Evolutionary conservation across 192 early-diverging fungal species (phyloP), one percentile per base, ranked within the genome.

Genomic region (Coemansia javaensis): DNA sequence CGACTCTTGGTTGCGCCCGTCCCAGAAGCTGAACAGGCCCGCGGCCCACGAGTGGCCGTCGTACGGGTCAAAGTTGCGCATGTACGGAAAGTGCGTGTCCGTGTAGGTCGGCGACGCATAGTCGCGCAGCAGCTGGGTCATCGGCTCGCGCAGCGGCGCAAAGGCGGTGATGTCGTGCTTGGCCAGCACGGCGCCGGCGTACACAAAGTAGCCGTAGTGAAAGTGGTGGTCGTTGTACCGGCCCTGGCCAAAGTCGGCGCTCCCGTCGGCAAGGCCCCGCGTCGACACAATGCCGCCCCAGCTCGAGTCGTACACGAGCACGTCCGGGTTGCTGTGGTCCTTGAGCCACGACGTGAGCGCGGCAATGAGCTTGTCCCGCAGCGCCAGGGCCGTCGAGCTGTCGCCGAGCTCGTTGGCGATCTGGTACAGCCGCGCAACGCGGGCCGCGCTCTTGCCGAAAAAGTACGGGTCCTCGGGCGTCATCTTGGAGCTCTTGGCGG

Each of bases 41-140:
- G 81, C 72, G 5, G 82, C 82, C 82, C 82, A 85, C 39, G 74
- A 79, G 49, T 85, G 82, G 21, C 79, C 79, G 40, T 80, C 81
- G 34, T 76, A 85, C 30, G 78, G 69, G 45, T 85, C 82, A 60
- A 73, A 78, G 41, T 66, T 59, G 1, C 82, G 67, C 46, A 76
- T 75, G 24, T 42, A 71, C 25, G 83, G 65, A 50, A 79, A 85
- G 28, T 69, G 59, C n/a, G 42, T 14, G 36, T 81, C 79, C 14
- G 56, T 36, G 21, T 56, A 57, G 32, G 36, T 45, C 5, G 81
- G 77, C 17, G 69, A 78, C 32, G 80, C 80, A 31, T 79, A 80
- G 72, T 81, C 80, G 37, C 75, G 80, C 40, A 81, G 51, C 41
- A 78, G 53, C 56, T 60, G 59, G 47, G 35, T 45, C 12, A 70